phyloP scores from a whole-genome alignment of 495 filamentous ascomycete species.

The Margaritispora aquatica region DNA sequence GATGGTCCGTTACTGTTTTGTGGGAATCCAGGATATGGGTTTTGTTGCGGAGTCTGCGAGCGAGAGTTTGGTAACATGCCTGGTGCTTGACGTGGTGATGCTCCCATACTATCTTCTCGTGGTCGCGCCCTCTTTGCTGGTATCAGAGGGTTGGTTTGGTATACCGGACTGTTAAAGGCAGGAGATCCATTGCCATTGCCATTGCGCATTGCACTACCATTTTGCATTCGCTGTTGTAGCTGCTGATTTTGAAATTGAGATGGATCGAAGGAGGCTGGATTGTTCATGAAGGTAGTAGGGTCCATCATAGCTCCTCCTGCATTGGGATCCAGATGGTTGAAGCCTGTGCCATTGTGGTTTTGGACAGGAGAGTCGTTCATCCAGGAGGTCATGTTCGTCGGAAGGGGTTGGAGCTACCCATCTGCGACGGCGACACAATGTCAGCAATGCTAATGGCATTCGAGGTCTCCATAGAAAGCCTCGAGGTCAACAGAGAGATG shows the following conservation, averaged over 20 bases:
- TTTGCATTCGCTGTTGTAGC: constrained; percentile 66
- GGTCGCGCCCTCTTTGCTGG: constrained; percentile 83
- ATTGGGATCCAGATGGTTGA: constrained; percentile 55
- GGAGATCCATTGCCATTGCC: constrained; percentile 57
- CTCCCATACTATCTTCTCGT: constrained; percentile 72
- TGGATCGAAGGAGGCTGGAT: constrained; percentile 43
- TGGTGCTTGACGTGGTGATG: constrained; percentile 74
- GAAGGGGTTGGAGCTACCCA: constrained; percentile 45
- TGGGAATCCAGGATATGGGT: constrained; percentile 57
- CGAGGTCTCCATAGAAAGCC: constrained; percentile 21
- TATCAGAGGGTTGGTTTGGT: constrained; percentile 74
- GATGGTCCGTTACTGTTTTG: constrained; percentile 43
- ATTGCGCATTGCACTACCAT: constrained; percentile 52
- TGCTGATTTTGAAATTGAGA: constrained; percentile 49
- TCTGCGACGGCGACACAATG: constrained; percentile 43
- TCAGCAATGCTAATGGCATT: constrained; percentile 38
- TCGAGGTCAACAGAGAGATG: constrained; percentile 19
- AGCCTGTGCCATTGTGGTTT: constrained; percentile 74
- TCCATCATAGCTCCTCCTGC: constrained; percentile 49
- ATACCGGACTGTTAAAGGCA: constrained; percentile 66
- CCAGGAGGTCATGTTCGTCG: constrained; percentile 73
- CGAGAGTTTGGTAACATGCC: constrained; percentile 74
- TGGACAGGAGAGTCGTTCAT: constrained; percentile 68
- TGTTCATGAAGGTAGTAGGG: constrained; percentile 45
- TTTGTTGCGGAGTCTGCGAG: constrained; percentile 85